These are phyloP conservation scores for Lenzites betulinus DNA, from an alignment of 768 basidiomycete species.

Conservation along the genomic window DNA sequence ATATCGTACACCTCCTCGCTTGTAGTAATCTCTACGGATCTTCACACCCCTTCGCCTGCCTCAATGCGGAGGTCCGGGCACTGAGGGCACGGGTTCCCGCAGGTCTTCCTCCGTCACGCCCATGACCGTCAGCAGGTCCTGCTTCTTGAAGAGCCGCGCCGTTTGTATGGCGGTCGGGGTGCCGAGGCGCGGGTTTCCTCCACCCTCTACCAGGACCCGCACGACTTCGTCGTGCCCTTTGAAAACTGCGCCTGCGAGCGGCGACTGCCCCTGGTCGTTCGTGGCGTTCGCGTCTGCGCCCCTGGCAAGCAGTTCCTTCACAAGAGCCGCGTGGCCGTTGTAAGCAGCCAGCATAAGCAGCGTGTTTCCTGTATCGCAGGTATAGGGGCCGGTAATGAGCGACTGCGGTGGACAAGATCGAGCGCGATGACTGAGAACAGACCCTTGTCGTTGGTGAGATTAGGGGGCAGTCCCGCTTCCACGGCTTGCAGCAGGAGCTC, in stretches of 20 bases:
- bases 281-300: conserved; percentile 67
- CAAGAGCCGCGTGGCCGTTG: conserved; percentile 59
- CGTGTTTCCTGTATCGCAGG: conserved; percentile 58
- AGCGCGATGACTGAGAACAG: conserved; percentile 6
- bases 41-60: neutral
- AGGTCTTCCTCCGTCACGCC: conserved; percentile 61
- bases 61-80: conserved; percentile 22
- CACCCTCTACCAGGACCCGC: conserved; percentile 46
- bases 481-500: conserved; percentile 58
- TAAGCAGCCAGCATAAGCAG: conserved; percentile 81
- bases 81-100: conserved; percentile 32
- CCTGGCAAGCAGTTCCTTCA: conserved; percentile 52
- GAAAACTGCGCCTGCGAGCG: conserved; percentile 78
- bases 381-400: neutral
- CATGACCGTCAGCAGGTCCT: conserved; percentile 54
- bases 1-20: neutral
- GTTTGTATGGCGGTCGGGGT: conserved; percentile 69
- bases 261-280: conserved; percentile 74
- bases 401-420: neutral
- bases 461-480: conserved; percentile 67
- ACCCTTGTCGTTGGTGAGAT: conserved; percentile 77
- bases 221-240: conserved; percentile 70
- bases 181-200: conserved; percentile 66
- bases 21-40: conserved; percentile 2
- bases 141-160: conserved; percentile 66